Evolutionary conservation across 2,329 filamentous ascomycete species (phyloP).

Genomic region (Arthrinium phaeospermum): DNA sequence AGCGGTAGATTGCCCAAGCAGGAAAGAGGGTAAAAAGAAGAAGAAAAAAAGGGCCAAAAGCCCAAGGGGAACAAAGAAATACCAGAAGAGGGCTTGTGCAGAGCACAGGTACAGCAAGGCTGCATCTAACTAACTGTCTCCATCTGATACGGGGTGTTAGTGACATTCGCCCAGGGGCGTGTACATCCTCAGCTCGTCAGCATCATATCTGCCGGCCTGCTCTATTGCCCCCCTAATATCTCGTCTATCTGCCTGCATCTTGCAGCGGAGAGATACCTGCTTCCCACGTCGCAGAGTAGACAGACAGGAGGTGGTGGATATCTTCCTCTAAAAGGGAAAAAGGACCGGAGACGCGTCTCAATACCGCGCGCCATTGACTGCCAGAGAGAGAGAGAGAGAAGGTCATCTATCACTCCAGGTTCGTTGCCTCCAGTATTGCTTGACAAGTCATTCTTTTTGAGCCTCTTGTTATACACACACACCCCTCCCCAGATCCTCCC

Average conservation of each 20-base stretch:
- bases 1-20: background rate
- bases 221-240: background rate
- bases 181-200: background rate
- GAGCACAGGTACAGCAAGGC: slow-evolving; percentile 16
- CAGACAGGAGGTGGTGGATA: background rate
- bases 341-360: background rate
- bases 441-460: slow-evolving; percentile 10
- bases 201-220: slow-evolving; percentile 2
- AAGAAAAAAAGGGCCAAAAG: background rate
- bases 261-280: background rate
- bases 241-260: background rate
- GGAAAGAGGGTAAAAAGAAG: background rate
- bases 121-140: slow-evolving; percentile 11
- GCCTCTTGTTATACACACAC: slow-evolving; percentile 3
- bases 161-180: background rate
- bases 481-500: background rate
- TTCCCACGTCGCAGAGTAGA: background rate
- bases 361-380: slow-evolving; percentile 1
- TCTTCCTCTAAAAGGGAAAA: background rate
- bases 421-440: slow-evolving; percentile 6
- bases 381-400: background rate
- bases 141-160: slow-evolving; percentile 13
- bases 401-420: background rate
- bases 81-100: slow-evolving; percentile 11
- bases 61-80: background rate